Evolutionary conservation across 2,329 filamentous ascomycete genomes (phyloP), one percentile per base, ranked within the genome.

Genomic region (Corynespora cassiicola): DNA sequence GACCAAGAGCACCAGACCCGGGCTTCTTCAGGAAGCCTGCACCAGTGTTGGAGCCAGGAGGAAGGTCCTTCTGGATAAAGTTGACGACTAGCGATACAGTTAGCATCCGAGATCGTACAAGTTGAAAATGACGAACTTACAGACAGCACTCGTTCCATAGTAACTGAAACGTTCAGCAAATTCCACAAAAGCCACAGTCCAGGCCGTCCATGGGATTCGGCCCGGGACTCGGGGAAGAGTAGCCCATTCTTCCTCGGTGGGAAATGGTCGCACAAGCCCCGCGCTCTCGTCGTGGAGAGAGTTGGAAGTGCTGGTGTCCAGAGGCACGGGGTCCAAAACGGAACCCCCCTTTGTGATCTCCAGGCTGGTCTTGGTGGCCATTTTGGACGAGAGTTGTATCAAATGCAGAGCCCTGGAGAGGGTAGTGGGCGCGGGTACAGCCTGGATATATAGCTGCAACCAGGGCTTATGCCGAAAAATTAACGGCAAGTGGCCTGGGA

Each of bases 1-100:
- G 68, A 2, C 77, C 79, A 3, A 85, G 63, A 29, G 78, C 80
- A 51, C 76, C 66, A 3, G 64, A 60, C 8, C 56, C 58, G 5
- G 53, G 52, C 31, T 61, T 58, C 44, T 57, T 61, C 22, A 64
- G 52, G 26, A 64, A 68, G 2, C 61, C 56, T 20, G 65, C 61
- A 29, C 64, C 65, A 4, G 65, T 66, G 26, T 52, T 64, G n/a
- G 57, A 62, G 33, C 57, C 57, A 5, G 51, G 50, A 10, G 60
- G 58, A 7, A 63, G 53, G n/a, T 54, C 39, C 45, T 64, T 61
- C 33, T 66, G 63, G 22, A 69, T 68, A 38, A 65, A 69, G 47
- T 70, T 68, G 51, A 61, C 53, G 20, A 64, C 48, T 49, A 23
- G 9, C n/a, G 11, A 7, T 10, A 21, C 18, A 9, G 24, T 18